phyloP scores from a whole-genome alignment of 2,329 filamentous ascomycete species.

The Cordyceps militaris region DNA sequence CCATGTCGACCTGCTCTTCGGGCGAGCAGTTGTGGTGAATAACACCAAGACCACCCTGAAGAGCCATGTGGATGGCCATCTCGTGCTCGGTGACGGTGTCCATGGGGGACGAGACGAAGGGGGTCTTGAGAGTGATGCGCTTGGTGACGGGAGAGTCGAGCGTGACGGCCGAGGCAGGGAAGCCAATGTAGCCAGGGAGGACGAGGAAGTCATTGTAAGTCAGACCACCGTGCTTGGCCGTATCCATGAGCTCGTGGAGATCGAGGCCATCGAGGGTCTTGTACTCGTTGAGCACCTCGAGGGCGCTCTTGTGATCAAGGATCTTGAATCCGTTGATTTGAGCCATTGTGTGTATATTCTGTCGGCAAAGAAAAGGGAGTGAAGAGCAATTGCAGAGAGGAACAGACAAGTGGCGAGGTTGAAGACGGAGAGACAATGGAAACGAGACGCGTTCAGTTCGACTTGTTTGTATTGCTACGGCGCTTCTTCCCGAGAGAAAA shows the following conservation, averaged over 20 bases:
- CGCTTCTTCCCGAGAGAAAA: constrained; percentile 49
- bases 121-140: constrained; percentile 91
- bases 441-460: constrained; percentile 25
- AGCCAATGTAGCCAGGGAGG: constrained; percentile 95
- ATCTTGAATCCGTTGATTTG: constrained; percentile 49
- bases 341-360: constrained; percentile 53
- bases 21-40: constrained; percentile 99
- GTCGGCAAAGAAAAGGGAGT: constrained; percentile 21
- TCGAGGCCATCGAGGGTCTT: constrained; percentile 76
- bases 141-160: constrained; percentile 93
- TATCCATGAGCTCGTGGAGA: constrained; percentile 80
- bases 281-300: constrained; percentile 79
- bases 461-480: constrained; percentile 32
- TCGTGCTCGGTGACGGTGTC: constrained; percentile 99
- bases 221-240: constrained; percentile 82
- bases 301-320: constrained; percentile 67
- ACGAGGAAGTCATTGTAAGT: constrained; percentile 99
- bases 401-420: constrained; percentile 30
- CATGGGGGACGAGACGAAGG: constrained; percentile 97
- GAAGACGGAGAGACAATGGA: constrained; percentile 30
- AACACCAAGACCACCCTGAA: constrained; percentile 82
- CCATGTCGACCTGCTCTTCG: constrained; percentile 96
- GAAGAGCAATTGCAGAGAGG: constrained; percentile 19
- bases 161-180: constrained; percentile 79
- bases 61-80: constrained; percentile 97